Evolutionary conservation across 306 rosid species (phyloP).

Genomic region (Mucuna pruriens): DNA sequence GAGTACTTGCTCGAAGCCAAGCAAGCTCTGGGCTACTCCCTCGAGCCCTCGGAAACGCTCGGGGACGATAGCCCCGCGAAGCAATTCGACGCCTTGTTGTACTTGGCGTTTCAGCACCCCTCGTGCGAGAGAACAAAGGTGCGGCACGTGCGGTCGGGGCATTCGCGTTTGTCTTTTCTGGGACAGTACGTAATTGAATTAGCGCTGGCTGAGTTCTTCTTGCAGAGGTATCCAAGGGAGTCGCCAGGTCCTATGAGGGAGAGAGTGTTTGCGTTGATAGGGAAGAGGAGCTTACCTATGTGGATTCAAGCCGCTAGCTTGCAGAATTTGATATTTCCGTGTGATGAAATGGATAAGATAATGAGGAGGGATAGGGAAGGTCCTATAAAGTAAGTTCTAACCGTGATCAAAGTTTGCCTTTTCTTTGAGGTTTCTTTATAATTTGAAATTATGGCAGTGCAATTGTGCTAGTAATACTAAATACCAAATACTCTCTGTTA

Average conservation of each 20-base stretch:
- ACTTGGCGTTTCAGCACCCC: slow-evolving; percentile 97
- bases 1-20: slow-evolving; percentile 93
- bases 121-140: slow-evolving; percentile 80
- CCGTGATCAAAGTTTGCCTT: background rate
- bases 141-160: slow-evolving; percentile 80
- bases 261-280: slow-evolving; percentile 83
- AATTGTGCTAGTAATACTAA: background rate
- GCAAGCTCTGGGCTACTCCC: slow-evolving; percentile 92
- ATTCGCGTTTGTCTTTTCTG: slow-evolving; percentile 78
- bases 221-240: slow-evolving; percentile 97
- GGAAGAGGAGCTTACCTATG: slow-evolving; percentile 77
- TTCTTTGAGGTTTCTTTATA: slow-evolving; percentile 19
- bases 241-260: slow-evolving; percentile 99
- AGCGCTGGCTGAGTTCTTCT: slow-evolving; percentile 76
- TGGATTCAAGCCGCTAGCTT: slow-evolving; percentile 96
- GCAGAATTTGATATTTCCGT: slow-evolving; percentile 91
- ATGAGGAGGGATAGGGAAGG: slow-evolving; percentile 85
- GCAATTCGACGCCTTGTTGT: slow-evolving; percentile 82
- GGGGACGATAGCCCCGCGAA: slow-evolving; percentile 89
- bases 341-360: slow-evolving; percentile 78
- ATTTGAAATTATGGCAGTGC: background rate
- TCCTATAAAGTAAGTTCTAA: slow-evolving; percentile 76
- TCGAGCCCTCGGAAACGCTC: slow-evolving; percentile 72
- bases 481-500: background rate
- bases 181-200: slow-evolving; percentile 89